Base-by-base conservation (phyloP, 140 eudicot species). In the Bidens hawaiensis region DNA sequence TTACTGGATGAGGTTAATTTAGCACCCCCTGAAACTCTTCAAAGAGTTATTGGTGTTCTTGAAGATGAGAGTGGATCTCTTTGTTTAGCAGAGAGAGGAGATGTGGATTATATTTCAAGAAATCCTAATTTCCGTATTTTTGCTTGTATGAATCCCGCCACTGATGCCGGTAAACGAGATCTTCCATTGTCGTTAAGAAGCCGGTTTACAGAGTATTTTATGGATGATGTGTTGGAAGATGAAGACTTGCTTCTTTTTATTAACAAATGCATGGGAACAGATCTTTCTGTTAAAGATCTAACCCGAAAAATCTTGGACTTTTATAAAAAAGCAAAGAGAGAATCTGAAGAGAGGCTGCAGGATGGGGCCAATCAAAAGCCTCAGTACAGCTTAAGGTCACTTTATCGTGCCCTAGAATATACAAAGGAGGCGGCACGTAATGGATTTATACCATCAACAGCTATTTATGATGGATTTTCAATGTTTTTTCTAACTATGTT, bases 301-400 rank as follows among this genome's bases (percentile, higher is more conserved):
- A 69, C 77, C 4, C 58, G 7, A 22, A 82, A 81, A 17, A 71
- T 93, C 5, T 79, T 93, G 60, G 73, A 69, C 4, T 93, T 93
- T 54, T 93, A 88, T 77, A 93, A 81, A 73, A 74, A 70, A 8
- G 95, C 99, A 52, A 93, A 85, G 76, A 76, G 69, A 79, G 79
- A 88, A 67, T 83, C 94, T 57, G 99, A 88, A 68, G 96, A 88
- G 51, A 79, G 85, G 69, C 65, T 93, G 71, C 96, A 88, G 79
- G 99, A 93, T 79, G 99, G 99, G 70, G 99, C 99, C 48, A 93
- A 93, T 67, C 96, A 88, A 86, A 93, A 81, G 78, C 99, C 99
- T 15, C 99, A 93, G 60, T 93, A 82, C 76, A 93, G 99, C 79
- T 78, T 93, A 62, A 72, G 99, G 68, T 93, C 99, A 43, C 88